Evolutionary conservation across 331 rosid species (phyloP).

Genomic region (Quercus lobata): DNA sequence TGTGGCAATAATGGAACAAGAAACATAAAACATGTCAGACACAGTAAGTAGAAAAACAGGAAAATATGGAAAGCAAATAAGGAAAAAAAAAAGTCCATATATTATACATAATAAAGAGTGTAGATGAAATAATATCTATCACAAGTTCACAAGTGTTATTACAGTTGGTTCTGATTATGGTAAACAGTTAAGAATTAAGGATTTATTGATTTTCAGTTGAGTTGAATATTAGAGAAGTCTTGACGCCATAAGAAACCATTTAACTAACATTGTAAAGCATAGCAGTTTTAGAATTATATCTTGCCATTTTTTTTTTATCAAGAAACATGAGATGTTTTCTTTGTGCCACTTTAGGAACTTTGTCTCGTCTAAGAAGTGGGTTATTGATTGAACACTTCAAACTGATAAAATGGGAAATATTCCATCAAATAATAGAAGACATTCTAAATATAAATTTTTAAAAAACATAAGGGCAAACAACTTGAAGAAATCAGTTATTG

Average conservation of each 20-base stretch:
- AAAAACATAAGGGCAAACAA: not conserved
- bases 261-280: not conserved
- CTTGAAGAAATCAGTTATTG: not conserved
- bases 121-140: not conserved
- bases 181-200: not conserved
- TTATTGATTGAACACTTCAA: not conserved
- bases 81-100: not conserved
- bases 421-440: not conserved
- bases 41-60: not conserved
- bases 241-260: not conserved
- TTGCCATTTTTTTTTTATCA: not conserved
- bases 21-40: not conserved
- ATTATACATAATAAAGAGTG: not conserved
- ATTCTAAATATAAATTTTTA: too few species aligned
- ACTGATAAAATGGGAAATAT: not conserved
- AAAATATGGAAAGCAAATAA: not conserved
- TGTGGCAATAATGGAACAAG: conserved; percentile 26
- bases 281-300: not conserved
- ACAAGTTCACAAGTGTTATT: not conserved
- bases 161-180: not conserved
- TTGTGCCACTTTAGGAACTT: not conserved
- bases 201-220: not conserved
- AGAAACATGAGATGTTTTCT: not conserved
- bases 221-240: not conserved
- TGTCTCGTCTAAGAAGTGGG: not conserved